Conservation (phyloP, 805 yeast species). For the Kodamaea nitidulidarum region DNA sequence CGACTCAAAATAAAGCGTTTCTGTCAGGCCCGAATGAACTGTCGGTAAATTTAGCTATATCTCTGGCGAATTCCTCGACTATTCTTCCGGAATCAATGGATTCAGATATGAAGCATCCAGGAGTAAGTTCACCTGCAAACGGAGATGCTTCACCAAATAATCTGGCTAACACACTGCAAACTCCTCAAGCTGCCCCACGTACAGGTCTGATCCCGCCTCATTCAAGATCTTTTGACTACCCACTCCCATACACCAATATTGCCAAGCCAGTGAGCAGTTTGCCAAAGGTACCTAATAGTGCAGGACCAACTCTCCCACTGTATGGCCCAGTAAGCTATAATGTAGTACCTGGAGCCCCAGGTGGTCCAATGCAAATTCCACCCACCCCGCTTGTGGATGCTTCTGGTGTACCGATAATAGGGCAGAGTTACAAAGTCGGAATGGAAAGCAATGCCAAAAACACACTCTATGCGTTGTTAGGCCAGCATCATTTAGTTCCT, state of each 20-base stretch:
- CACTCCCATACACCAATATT: slow-evolving; percentile 9
- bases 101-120: too few species aligned
- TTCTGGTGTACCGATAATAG: slow-evolving; percentile 8
- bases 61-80: too few species aligned
- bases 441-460: slow-evolving; percentile 25
- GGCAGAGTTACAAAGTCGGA: slow-evolving; percentile 9
- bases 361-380: slow-evolving; percentile 7
- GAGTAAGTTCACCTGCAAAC: too few species aligned
- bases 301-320: slow-evolving; percentile 3
- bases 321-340: slow-evolving; percentile 9
- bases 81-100: too few species aligned
- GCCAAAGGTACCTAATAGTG: slow-evolving; percentile 8
- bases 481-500: slow-evolving; percentile 25
- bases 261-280: slow-evolving; percentile 9
- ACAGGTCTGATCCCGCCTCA: background rate
- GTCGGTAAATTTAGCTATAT: too few species aligned
- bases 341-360: slow-evolving; percentile 6
- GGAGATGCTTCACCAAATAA: too few species aligned
- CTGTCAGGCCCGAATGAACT: too few species aligned
- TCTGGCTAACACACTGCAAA: background rate
- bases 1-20: background rate
- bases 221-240: slow-evolving; percentile 4
- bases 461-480: slow-evolving; percentile 26
- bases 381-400: slow-evolving; percentile 4
- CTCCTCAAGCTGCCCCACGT: background rate